A percentile compares a stretch with the other conserved stretches of the same genome.
These are phyloP conservation scores for Lenzites betulinus DNA, from an alignment of 768 basidiomycete species.

Conservation along the genomic window DNA sequence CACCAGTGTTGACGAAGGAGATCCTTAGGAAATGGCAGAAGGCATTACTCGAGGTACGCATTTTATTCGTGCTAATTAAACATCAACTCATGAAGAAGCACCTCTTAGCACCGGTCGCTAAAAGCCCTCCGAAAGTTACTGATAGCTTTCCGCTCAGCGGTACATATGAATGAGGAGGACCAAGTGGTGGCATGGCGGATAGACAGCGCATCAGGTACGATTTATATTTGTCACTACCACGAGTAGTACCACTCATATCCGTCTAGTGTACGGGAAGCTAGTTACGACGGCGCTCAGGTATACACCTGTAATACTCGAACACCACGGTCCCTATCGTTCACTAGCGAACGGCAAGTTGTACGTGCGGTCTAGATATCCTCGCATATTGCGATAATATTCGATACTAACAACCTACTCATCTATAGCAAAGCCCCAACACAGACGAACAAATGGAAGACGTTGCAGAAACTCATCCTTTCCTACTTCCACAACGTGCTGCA, in stretches of 20 bases:
- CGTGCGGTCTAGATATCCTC: constrained; percentile 36
- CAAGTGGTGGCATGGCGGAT: constrained; percentile 84
- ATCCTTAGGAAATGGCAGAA: constrained; percentile 86
- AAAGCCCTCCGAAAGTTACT: constrained; percentile 81
- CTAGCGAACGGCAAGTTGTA: constrained; percentile 85
- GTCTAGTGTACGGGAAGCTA: constrained; percentile 90
- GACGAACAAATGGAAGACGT: constrained; percentile 75
- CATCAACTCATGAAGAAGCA: neutral
- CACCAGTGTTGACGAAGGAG: constrained; percentile 65
- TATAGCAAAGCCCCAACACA: constrained; percentile 82
- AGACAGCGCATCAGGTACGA: constrained; percentile 73
- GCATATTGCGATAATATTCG: neutral
- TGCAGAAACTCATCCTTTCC: constrained; percentile 86
- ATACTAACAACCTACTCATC: constrained; percentile 3
- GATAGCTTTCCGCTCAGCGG: constrained; percentile 90
- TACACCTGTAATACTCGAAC: constrained; percentile 84
- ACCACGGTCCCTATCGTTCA: constrained; percentile 88
- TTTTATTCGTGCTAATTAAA: neutral
- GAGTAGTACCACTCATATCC: constrained; percentile 7
- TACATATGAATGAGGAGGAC: constrained; percentile 84
- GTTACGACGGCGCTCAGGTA: constrained; percentile 84
- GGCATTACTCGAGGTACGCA: constrained; percentile 74
- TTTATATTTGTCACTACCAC: neutral
- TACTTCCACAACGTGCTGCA: constrained; percentile 88
- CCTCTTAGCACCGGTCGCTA: constrained; percentile 75